These are phyloP conservation scores for Fusarium longipes DNA, from an alignment of 2,329 filamentous ascomycete species.

Conservation along the genomic window DNA sequence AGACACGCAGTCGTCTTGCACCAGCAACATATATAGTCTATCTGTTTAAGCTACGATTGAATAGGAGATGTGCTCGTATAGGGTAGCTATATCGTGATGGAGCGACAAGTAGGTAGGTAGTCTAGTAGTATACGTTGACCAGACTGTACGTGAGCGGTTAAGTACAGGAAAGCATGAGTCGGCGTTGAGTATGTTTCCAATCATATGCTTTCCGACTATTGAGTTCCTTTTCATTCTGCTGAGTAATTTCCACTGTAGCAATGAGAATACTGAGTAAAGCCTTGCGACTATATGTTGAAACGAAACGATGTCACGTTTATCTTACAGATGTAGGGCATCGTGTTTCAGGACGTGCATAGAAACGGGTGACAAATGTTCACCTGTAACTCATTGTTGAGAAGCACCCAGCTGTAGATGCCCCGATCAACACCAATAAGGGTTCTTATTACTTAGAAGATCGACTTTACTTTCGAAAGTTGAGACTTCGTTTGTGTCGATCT, in stretches of 20 bases:
- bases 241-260: conserved; percentile 69
- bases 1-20: neutral
- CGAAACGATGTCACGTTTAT: conserved; percentile 70
- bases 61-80: neutral
- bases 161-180: conserved; percentile 62
- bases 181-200: conserved; percentile 19
- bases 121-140: neutral
- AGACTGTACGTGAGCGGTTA: neutral
- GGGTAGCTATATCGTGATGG: neutral
- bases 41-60: no score
- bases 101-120: no score
- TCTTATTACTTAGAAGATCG: conserved; percentile 75
- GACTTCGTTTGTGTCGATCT: conserved; percentile 73
- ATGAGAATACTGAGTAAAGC: conserved; percentile 71
- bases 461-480: conserved; percentile 67
- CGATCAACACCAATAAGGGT: conserved; percentile 71
- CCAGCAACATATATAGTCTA: neutral
- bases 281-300: conserved; percentile 68
- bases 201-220: conserved; percentile 55
- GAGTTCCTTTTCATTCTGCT: conserved; percentile 63
- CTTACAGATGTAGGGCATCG: conserved; percentile 63
- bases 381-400: conserved; percentile 70
- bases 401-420: conserved; percentile 70
- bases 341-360: neutral
- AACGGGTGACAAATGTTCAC: neutral